Base-by-base conservation (phyloP, 768 basidiomycete species). In the Calocybe indica region DNA sequence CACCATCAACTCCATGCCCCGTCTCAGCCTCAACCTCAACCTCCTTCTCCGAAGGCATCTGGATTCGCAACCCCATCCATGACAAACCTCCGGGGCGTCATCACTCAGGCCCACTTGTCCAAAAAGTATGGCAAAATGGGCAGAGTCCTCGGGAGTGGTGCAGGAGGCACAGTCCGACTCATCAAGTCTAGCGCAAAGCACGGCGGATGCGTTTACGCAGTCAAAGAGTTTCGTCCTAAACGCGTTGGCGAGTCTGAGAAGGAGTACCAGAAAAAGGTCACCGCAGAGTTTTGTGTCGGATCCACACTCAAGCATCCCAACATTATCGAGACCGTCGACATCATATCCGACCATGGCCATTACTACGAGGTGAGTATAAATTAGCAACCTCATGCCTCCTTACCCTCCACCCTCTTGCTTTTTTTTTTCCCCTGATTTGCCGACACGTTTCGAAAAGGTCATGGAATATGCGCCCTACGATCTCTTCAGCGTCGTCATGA, bases 71-170 rank as follows among this genome's bases (percentile, higher is more conserved):
- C 61, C 55, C 55, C 51, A 32, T 35, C 53, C 31, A 37, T 55
- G 14, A 13, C 43, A 43, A 38, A 41, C 51, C 45, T 41, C 49
- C 41, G 47, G 46, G 67, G 71, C 48, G 68, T 81, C 34, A 62
- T 73, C 5, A 91, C 89, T 2, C 85, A 94, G 45, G 90, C 89
- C 10, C 93, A 96, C 64, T 73, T 99, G 48, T 72, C 87, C n/a
- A 98, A 98, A 72, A 98, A 97, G 74, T 99, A 99, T 57, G 96
- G 96, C 54, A 99, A 99, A 63, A 96, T 96, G 90, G 96, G 95
- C 35, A 82, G 90, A 44, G 82, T 96, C 12, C 80, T 99, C 7
- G 96, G 96, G 28, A 89, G 86, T 29, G 96, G 96, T 29, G 96
- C 95, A 5, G 96, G 96, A n/a, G 96, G 96, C 22, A 99, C 96